Conservation (phyloP, 2,329 filamentous ascomycete species). For the Tolypocladium amazonense region DNA sequence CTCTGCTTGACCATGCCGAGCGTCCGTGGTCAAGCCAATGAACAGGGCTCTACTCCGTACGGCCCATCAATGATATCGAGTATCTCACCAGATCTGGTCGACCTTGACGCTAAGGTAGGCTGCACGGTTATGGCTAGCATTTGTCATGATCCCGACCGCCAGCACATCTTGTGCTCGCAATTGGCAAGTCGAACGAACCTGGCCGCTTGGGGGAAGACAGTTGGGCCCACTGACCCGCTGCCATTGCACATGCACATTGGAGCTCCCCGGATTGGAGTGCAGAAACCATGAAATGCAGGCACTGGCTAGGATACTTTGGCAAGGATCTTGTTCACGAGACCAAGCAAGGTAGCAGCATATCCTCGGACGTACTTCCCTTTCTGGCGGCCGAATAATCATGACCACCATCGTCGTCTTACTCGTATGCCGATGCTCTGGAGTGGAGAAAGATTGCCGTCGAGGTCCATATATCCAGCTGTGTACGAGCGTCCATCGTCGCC, state of each 20-base stretch:
- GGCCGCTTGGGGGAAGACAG: not conserved
- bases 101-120: not conserved
- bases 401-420: not conserved
- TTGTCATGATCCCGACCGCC: not conserved
- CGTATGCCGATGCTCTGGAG: not conserved
- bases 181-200: not conserved
- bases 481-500: not conserved
- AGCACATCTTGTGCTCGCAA: not conserved
- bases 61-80: not conserved
- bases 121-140: not conserved
- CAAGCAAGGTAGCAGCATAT: not conserved
- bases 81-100: not conserved
- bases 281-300: not conserved
- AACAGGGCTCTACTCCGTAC: not conserved
- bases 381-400: not conserved
- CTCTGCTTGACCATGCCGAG: not conserved
- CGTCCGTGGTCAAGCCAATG: not conserved
- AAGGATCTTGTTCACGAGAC: not conserved
- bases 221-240: not conserved
- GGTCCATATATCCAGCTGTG: not conserved
- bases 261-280: not conserved
- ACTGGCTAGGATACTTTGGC: not conserved
- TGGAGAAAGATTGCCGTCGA: not conserved
- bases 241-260: not conserved
- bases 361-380: not conserved